Evolutionary conservation across 805 yeast species (phyloP), one percentile per base, ranked within the genome.

Genomic region (Candida schatavii): DNA sequence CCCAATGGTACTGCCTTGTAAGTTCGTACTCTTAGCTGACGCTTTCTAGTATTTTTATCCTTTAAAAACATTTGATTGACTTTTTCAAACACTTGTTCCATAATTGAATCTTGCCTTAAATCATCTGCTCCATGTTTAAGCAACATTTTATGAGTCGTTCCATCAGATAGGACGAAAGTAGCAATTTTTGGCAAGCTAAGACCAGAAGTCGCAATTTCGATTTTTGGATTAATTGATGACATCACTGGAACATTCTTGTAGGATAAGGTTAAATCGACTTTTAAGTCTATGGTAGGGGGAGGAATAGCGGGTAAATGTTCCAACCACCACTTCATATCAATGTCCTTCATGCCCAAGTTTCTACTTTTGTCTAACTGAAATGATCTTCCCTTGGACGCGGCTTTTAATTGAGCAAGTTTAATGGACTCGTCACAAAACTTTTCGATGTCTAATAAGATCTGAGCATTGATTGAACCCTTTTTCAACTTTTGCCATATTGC

Each of bases 21-120:
- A 0, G 97, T 89, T 37, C 96, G 65, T 1, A 93, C 76, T 3
- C 75, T 68, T 43, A 91, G 64, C 2, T 68, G 61, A n/a, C 90
- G 60, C 39, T 65, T 72, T 20, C 81, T 59, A 0, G 91, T 72
- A 25, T 76, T 77, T 40, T 72, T 71, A 53, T 86, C 80, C 19
- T 66, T 66, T 9, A 51, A 59, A 42, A 91, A 72, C 28, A 88
- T 75, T 11, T 69, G 62, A 54, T 90, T 89, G 13, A 89, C 96
- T 53, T 89, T 87, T 17, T 76, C 84, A 60, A 95, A 93, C 1
- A 91, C 98, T 57, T 93, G 98, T 59, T 91, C 95, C 99, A 93
- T 95, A 43, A 93, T 88, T 0, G 96, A 86, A 64, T 93, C 99
- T 62, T 95, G 99, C 39, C 98, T 69, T 40, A 93, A 66, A 62